Evolutionary conservation across 2,329 filamentous ascomycete species (phyloP).

Genomic region (Diaporthe sp.): DNA sequence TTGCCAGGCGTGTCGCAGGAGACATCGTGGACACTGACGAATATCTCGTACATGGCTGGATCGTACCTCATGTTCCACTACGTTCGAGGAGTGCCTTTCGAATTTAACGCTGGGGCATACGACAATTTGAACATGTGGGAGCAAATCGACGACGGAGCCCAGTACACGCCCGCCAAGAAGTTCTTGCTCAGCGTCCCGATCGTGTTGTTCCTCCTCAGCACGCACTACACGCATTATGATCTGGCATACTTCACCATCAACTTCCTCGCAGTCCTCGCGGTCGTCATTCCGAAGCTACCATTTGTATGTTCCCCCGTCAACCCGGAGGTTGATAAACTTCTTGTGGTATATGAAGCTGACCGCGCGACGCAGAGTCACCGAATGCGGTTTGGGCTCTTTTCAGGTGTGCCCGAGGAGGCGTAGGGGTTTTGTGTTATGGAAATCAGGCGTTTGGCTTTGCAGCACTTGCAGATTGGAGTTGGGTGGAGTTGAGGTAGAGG

Average conservation of each 20-base stretch:
- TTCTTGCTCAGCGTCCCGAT: conserved; percentile 96
- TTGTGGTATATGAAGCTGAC: conserved; percentile 41
- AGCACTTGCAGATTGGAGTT: conserved; percentile 40
- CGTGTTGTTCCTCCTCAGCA: conserved; percentile 93
- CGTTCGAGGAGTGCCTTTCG: conserved; percentile 96
- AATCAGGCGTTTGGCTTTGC: conserved; percentile 40
- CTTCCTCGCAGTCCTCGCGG: conserved; percentile 89
- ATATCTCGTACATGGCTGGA: conserved; percentile 98
- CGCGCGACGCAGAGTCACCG: conserved; percentile 40
- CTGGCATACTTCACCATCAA: conserved; percentile 98
- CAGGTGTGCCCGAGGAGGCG: conserved; percentile 40
- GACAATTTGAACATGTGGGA: conserved; percentile 99
- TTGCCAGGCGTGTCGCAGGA: conserved; percentile 97
- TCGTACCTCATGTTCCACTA: conserved; percentile 99
- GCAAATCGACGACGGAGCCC: conserved; percentile 98
- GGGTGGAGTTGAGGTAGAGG: conserved; percentile 36
- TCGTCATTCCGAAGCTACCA: conserved; percentile 96
- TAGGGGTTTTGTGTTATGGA: conserved; percentile 36
- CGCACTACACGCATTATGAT: conserved; percentile 99
- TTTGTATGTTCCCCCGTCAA: conserved; percentile 75
- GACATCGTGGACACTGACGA: conserved; percentile 98
- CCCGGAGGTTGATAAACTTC: not conserved
- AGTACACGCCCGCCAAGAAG: conserved; percentile 99
- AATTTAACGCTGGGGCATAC: conserved; percentile 98
- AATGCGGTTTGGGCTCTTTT: conserved; percentile 43